Percentiles rank a stretch among this genome's conserved stretches.
phyloP scores from a whole-genome alignment of 345 rosid species.

The Citrus mangshanensis region DNA sequence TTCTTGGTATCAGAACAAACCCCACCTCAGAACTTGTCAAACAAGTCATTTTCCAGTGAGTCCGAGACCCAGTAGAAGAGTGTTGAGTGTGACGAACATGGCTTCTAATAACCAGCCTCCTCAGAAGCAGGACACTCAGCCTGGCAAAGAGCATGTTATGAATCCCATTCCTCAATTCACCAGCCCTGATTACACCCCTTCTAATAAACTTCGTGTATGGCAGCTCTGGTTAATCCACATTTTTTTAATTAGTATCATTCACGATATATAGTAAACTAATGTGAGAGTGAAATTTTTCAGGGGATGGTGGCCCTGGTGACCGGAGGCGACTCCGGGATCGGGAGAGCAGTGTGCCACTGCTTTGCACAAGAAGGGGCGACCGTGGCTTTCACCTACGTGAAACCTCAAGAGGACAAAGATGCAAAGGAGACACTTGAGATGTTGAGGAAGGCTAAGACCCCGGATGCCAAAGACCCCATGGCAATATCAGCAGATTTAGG shows the following conservation, averaged over 20 bases:
- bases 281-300: constrained; percentile 9
- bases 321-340: constrained; percentile 85
- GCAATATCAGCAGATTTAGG: constrained; percentile 61
- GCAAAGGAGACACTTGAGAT: constrained; percentile 53
- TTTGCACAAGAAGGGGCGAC: constrained; percentile 69
- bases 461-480: constrained; percentile 62
- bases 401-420: constrained; percentile 62
- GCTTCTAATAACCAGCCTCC: constrained; percentile 50
- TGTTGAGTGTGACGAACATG: constrained; percentile 34
- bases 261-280: too few relatives aligned
- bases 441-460: constrained; percentile 40
- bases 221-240: neutral
- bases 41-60: constrained; percentile 1
- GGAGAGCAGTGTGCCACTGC: constrained; percentile 57
- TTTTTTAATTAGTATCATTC: too few relatives aligned
- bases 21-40: neutral
- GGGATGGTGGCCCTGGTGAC: constrained; percentile 78
- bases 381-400: constrained; percentile 71
- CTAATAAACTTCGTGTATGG: constrained; percentile 55
- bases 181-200: constrained; percentile 51
- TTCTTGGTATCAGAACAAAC: constrained; percentile 19
- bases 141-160: constrained; percentile 68
- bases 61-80: neutral
- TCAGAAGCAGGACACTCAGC: constrained; percentile 63
- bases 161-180: constrained; percentile 57